Evolutionary conservation across 177 flowering plant species (phyloP).

Genomic region (Vitis hybrid): DNA sequence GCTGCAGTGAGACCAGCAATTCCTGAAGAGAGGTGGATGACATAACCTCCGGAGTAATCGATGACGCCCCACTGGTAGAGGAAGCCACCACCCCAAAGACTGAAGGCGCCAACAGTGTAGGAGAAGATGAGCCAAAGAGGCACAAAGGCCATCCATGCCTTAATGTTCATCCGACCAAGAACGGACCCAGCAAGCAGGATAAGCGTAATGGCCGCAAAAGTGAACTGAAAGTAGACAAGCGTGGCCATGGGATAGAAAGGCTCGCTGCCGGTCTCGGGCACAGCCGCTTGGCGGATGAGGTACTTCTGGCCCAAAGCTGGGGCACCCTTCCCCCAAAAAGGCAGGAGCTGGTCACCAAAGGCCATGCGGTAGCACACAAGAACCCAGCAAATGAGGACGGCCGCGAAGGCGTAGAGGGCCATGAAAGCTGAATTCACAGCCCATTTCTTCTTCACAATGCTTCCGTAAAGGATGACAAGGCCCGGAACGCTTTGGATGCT

Average conservation of each 20-base stretch:
- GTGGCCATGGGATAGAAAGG: conserved; percentile 78
- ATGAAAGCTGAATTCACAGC: conserved; percentile 77
- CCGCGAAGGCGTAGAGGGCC: conserved; percentile 86
- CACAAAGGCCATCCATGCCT: conserved; percentile 83
- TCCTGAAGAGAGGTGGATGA: conserved; percentile 71
- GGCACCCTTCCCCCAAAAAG: conserved; percentile 74
- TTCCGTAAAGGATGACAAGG: conserved; percentile 62
- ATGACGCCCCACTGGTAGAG: conserved; percentile 78
- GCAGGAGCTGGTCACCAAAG: conserved; percentile 70
- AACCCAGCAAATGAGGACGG: conserved; percentile 73
- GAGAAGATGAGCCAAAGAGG: conserved; percentile 75
- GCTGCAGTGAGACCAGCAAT: conserved; percentile 74
- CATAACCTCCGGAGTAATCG: conserved; percentile 80
- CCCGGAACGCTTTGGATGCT: conserved; percentile 78
- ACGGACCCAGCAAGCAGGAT: conserved; percentile 67
- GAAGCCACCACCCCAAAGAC: conserved; percentile 85
- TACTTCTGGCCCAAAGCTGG: conserved; percentile 57
- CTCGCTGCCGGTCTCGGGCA: conserved; percentile 42
- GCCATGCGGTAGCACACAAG: conserved; percentile 66
- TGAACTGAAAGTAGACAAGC: conserved; percentile 67
- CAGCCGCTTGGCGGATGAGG: conserved; percentile 42
- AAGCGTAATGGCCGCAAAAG: conserved; percentile 68
- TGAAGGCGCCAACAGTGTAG: conserved; percentile 74
- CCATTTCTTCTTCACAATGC: conserved; percentile 77
- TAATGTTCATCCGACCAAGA: conserved; percentile 70